Evolutionary conservation across 2,329 filamentous ascomycete genomes (phyloP).

Genomic region (Exophiala bonariae): DNA sequence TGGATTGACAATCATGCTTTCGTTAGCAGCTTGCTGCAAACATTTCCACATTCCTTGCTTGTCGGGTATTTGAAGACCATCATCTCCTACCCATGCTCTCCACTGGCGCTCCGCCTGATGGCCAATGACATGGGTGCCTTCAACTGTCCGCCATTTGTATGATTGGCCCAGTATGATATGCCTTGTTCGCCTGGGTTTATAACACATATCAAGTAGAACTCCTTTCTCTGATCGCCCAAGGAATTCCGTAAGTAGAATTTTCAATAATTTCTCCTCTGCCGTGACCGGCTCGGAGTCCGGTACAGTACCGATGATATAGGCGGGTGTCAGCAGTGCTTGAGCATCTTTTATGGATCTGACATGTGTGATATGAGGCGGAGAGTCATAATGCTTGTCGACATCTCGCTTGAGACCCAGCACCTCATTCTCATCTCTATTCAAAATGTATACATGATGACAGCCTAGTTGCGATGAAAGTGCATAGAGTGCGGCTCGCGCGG

Average conservation of each 20-base stretch:
- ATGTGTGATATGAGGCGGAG: not conserved
- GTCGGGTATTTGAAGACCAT: conserved; percentile 28
- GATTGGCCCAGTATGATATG: conserved; percentile 36
- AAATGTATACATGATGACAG: conserved; percentile 29
- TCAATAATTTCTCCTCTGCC: conserved; percentile 29
- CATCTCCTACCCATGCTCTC: conserved; percentile 38
- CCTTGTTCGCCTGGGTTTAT: conserved; percentile 41
- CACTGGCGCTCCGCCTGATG: conserved; percentile 45
- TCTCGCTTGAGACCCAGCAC: conserved; percentile 3
- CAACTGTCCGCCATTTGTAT: conserved; percentile 38
- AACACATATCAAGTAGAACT: conserved; percentile 45
- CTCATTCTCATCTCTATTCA: conserved; percentile 25
- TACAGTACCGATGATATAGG: conserved; percentile 40
- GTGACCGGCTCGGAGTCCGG: conserved; percentile 38
- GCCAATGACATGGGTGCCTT: conserved; percentile 44
- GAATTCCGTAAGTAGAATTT: conserved; percentile 31
- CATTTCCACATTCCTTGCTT: conserved; percentile 34
- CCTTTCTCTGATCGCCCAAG: conserved; percentile 31
- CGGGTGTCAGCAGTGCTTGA: conserved; percentile 26
- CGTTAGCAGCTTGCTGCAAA: conserved; percentile 34
- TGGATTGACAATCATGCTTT: conserved; percentile 36
- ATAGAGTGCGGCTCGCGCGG: conserved; percentile 75
- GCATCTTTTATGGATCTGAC: conserved; percentile 27
- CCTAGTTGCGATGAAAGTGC: conserved; percentile 52
- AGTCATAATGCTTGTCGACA: not conserved